Conservation (phyloP, 768 basidiomycete genomes). For the Tricholoma furcatifolium region DNA sequence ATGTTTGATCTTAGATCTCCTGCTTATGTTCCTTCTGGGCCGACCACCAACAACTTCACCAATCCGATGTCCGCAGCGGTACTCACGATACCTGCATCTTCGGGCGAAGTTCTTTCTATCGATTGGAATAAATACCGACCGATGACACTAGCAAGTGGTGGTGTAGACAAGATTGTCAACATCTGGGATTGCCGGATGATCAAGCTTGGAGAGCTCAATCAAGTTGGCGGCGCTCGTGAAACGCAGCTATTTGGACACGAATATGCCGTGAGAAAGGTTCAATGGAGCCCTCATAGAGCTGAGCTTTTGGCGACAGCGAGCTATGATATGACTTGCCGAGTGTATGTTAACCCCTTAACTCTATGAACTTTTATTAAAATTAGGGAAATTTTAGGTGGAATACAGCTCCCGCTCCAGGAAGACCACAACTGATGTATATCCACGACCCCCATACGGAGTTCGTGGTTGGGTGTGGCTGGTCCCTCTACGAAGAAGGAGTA, state of each 20-base stretch:
- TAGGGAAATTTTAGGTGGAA: conserved; percentile 58
- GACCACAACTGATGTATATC: conserved; percentile 59
- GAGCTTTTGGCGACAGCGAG: conserved; percentile 69
- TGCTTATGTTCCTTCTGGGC: conserved; percentile 51
- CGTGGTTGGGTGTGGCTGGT: conserved; percentile 90
- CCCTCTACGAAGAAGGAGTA: conserved; percentile 84
- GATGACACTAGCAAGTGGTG: conserved; percentile 71
- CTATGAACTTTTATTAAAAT: conserved; percentile 2
- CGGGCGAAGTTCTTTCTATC: conserved; percentile 74
- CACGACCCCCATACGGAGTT: conserved; percentile 94
- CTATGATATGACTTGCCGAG: conserved; percentile 95
- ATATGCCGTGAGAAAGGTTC: conserved; percentile 85
- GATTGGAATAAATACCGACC: conserved; percentile 96
- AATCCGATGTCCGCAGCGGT: conserved; percentile 68
- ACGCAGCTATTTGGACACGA: conserved; percentile 78
- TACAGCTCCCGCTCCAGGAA: conserved; percentile 50
- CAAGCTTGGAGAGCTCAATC: conserved; percentile 47
- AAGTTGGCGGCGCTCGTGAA: conserved; percentile 74
- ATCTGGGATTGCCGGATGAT: conserved; percentile 92
- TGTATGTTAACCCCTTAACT: conserved; percentile 52
- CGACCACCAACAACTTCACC: conserved; percentile 56
- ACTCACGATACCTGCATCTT: conserved; percentile 76
- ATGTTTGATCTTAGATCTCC: conserved; percentile 78
- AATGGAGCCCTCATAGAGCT: conserved; percentile 82
- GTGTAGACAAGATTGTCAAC: conserved; percentile 74